phyloP scores from a whole-genome alignment of 352 stramenopile species.

The Elongisporangium prolatum region DNA sequence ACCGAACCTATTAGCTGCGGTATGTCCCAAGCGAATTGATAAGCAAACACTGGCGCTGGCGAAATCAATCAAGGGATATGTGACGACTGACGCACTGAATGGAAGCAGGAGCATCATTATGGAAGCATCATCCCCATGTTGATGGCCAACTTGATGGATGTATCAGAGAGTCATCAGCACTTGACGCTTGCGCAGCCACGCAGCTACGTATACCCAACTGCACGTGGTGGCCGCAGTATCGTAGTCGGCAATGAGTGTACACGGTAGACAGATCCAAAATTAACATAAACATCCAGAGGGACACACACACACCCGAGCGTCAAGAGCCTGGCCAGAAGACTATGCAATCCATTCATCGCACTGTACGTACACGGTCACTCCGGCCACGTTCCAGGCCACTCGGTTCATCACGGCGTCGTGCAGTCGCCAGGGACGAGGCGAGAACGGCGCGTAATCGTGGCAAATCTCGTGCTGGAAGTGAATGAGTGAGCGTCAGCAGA shows the following conservation, averaged over 20 bases:
- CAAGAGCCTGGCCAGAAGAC: neutral
- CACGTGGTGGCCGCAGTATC: neutral
- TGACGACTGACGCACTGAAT: neutral
- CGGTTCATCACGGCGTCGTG: neutral
- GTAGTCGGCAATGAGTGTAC: neutral
- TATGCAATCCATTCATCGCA: slow-evolving; percentile 7
- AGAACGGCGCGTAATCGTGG: slow-evolving; percentile 46
- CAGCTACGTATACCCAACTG: slow-evolving; percentile 34
- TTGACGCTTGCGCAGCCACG: slow-evolving; percentile 23
- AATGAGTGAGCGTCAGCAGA: slow-evolving; percentile 1
- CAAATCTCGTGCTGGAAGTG: slow-evolving; percentile 48
- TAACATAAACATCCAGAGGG: slow-evolving; percentile 4
- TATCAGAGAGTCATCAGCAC: slow-evolving; percentile 23
- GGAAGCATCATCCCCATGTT: too few species aligned
- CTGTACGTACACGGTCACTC: slow-evolving; percentile 9
- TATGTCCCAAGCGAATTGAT: neutral
- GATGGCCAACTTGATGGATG: neutral
- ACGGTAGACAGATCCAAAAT: slow-evolving; percentile 4
- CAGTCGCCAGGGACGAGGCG: slow-evolving; percentile 11
- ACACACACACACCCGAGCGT: slow-evolving; percentile 21
- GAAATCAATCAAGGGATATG: neutral
- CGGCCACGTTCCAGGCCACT: slow-evolving; percentile 1
- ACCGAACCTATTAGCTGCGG: neutral
- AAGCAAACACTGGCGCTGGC: neutral
- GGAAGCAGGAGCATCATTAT: neutral